Percentiles rank a stretch among this genome's conserved stretches.
These are phyloP conservation scores for Melampsora americana DNA, from an alignment of 1,284 basidiomycete species.

Conservation along the genomic window DNA sequence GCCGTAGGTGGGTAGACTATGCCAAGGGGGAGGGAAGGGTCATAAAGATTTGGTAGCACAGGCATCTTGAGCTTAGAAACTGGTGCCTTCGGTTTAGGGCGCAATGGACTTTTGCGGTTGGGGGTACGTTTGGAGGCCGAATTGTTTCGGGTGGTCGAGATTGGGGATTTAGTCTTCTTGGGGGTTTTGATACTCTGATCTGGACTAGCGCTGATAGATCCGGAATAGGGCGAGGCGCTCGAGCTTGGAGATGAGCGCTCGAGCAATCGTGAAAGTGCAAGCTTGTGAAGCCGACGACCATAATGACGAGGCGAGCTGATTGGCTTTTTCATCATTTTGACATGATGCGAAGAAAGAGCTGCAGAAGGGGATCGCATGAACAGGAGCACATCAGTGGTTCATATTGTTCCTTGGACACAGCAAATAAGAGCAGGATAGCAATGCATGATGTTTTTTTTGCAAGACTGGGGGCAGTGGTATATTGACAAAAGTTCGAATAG, in stretches of 20 bases:
- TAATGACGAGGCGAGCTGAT: slow-evolving; percentile 33
- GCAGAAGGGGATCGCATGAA: background rate
- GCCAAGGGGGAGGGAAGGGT: slow-evolving; percentile 21
- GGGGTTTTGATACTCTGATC: background rate
- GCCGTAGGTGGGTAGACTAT: background rate
- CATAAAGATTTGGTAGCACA: slow-evolving; percentile 37
- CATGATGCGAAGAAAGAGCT: slow-evolving; percentile 30
- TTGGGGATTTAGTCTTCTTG: slow-evolving; percentile 5
- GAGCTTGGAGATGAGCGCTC: background rate
- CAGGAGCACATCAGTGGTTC: background rate
- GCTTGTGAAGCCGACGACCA: slow-evolving; percentile 29
- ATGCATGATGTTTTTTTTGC: too few species aligned
- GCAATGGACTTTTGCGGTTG: slow-evolving; percentile 1
- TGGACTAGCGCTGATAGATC: background rate
- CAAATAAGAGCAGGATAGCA: too few species aligned
- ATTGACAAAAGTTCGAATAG: too few species aligned
- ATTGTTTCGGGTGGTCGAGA: background rate
- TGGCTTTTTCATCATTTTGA: slow-evolving; percentile 28
- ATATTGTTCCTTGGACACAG: background rate
- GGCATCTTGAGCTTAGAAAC: background rate
- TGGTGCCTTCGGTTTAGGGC: background rate
- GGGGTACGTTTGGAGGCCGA: background rate
- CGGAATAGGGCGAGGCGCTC: background rate
- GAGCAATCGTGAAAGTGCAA: background rate
- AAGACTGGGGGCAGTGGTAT: too few species aligned